A percentile compares a stretch with the other conserved stretches of the same genome.
phyloP scores from a whole-genome alignment of 1,284 basidiomycete genomes.

The Cryptococcus sp. region DNA sequence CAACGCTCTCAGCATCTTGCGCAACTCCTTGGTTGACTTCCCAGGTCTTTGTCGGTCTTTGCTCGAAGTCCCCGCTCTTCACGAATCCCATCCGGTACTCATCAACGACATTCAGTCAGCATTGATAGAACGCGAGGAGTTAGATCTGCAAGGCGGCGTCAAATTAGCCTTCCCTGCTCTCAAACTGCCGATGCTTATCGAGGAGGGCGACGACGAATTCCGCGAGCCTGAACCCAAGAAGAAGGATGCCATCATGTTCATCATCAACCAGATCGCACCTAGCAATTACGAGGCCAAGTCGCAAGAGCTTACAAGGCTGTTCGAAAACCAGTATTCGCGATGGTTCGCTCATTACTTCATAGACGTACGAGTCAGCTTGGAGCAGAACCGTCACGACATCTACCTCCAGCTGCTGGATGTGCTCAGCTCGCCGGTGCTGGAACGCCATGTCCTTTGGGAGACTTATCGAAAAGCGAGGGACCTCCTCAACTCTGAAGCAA shows the following conservation, averaged over 20 bases:
- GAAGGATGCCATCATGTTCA: slow-evolving; percentile 94
- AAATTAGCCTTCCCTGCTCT: slow-evolving; percentile 53
- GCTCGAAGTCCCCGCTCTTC: slow-evolving; percentile 80
- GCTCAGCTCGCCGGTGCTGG: slow-evolving; percentile 66
- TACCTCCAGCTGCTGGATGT: slow-evolving; percentile 92
- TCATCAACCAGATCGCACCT: slow-evolving; percentile 95
- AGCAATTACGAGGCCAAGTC: slow-evolving; percentile 89
- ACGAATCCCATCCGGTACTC: slow-evolving; percentile 86
- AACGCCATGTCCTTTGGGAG: slow-evolving; percentile 84
- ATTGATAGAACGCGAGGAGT: slow-evolving; percentile 56
- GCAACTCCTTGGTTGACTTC: slow-evolving; percentile 87
- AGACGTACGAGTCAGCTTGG: slow-evolving; percentile 90
- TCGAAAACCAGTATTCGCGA: slow-evolving; percentile 76
- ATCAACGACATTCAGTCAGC: slow-evolving; percentile 71
- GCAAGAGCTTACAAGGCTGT: slow-evolving; percentile 75
- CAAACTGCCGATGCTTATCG: slow-evolving; percentile 52
- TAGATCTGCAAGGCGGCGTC: slow-evolving; percentile 56
- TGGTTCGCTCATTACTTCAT: slow-evolving; percentile 99
- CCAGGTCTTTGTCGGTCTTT: slow-evolving; percentile 89
- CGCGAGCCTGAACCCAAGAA: slow-evolving; percentile 78
- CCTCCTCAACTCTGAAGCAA: slow-evolving; percentile 89
- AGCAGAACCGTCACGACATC: slow-evolving; percentile 95
- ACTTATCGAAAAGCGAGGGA: slow-evolving; percentile 83
- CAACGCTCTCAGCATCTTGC: slow-evolving; percentile 86
- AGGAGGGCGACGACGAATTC: slow-evolving; percentile 60